These are phyloP conservation scores for Fagopyrum esculentum DNA, from an alignment of 148 eudicot genomes.

Conservation along the genomic window DNA sequence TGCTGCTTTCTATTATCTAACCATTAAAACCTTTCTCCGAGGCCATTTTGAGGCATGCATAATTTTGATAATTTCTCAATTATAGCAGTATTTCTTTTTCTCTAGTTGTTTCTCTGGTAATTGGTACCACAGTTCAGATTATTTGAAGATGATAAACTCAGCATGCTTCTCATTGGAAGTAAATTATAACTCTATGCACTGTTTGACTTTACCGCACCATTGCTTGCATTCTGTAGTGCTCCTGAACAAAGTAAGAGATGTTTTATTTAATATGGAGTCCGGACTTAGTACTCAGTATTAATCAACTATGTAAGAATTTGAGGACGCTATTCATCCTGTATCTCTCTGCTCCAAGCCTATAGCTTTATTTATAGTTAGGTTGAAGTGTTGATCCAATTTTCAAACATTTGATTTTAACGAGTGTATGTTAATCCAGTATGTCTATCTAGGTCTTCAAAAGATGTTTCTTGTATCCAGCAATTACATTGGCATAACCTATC, in stretches of 20 bases:
- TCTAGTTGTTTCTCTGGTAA: background rate
- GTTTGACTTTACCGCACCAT: background rate
- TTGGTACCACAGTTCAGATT: background rate
- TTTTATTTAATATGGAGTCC: background rate
- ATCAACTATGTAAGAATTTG: background rate
- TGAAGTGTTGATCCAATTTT: background rate
- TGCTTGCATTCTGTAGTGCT: background rate
- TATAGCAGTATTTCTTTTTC: background rate
- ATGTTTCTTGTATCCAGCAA: background rate
- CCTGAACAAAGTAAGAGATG: background rate
- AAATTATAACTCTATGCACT: background rate
- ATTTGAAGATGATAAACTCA: background rate
- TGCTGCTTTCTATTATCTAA: background rate
- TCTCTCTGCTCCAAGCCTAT: background rate
- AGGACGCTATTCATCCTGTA: background rate
- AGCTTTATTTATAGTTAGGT: background rate
- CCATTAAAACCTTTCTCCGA: background rate
- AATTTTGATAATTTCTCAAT: background rate
- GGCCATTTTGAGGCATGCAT: background rate
- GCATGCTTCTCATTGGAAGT: background rate
- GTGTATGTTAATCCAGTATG: background rate
- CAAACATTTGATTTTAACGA: background rate
- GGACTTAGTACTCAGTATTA: background rate
- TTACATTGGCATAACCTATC: background rate
- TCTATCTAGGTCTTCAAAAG: background rate